phyloP scores from a whole-genome alignment of 345 rosid species.

The Mangifera indica region DNA sequence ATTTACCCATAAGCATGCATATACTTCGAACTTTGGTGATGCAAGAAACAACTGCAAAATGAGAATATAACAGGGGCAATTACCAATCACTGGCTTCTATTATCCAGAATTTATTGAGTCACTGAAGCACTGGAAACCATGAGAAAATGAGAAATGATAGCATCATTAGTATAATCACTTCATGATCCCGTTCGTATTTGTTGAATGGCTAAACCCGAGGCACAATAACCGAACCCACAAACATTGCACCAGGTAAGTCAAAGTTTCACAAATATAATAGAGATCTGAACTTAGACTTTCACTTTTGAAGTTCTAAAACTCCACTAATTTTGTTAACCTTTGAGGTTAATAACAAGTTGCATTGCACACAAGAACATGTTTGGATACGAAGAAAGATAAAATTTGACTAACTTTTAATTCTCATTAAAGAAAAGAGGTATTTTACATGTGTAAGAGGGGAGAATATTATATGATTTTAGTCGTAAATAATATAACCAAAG shows the following conservation, averaged over 20 bases:
- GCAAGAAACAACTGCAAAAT: too few relatives aligned
- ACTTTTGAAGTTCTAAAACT: too few relatives aligned
- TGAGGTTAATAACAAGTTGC: not conserved
- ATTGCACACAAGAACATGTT: not conserved
- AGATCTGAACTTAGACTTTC: too few relatives aligned
- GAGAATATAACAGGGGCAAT: too few relatives aligned
- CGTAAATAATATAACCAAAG: not conserved
- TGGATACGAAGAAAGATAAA: not conserved
- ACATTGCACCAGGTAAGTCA: too few relatives aligned
- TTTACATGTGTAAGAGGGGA: not conserved
- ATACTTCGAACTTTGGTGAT: not conserved
- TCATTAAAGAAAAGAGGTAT: not conserved
- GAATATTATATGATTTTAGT: slow-evolving; percentile 1
- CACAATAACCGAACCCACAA: too few relatives aligned
- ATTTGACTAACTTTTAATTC: not conserved
- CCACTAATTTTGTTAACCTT: too few relatives aligned
- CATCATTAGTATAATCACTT: not conserved
- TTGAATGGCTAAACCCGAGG: too few relatives aligned
- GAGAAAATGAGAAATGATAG: not conserved
- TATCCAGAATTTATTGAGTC: not conserved
- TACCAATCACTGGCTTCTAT: not conserved
- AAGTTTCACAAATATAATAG: too few relatives aligned
- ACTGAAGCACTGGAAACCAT: slow-evolving; percentile 1
- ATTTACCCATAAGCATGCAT: not conserved
- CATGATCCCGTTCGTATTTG: too few relatives aligned